Evolutionary conservation across 1,284 basidiomycete species (phyloP).

Genomic region (Austroboletus novae-zelandiae): DNA sequence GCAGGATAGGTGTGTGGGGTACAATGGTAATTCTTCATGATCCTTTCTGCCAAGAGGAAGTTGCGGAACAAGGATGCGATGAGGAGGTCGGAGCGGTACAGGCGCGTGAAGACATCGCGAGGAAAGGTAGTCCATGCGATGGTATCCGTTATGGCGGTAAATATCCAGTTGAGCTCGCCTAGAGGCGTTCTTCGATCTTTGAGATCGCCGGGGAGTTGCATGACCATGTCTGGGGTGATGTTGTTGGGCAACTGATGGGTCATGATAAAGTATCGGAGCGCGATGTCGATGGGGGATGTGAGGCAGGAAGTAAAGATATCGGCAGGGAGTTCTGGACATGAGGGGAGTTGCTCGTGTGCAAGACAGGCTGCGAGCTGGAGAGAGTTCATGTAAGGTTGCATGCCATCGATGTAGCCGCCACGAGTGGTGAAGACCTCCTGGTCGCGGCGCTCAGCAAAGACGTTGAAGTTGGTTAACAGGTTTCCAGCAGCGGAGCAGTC

Average conservation of each 20-base stretch:
- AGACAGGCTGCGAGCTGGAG: conserved; percentile 96
- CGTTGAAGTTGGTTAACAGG: conserved; percentile 89
- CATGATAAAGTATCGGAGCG: conserved; percentile 91
- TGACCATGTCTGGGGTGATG: conserved; percentile 87
- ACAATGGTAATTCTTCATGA: conserved; percentile 98
- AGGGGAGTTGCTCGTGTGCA: conserved; percentile 89
- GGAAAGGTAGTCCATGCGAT: conserved; percentile 99
- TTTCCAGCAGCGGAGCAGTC: conserved; percentile 97
- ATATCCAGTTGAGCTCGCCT: conserved; percentile 99
- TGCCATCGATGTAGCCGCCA: conserved; percentile 60
- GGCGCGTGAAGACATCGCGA: conserved; percentile 87
- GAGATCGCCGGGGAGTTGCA: conserved; percentile 94
- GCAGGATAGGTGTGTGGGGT: conserved; percentile 93
- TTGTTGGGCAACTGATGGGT: conserved; percentile 81
- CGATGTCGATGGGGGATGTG: conserved; percentile 97
- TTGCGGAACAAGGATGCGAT: conserved; percentile 97
- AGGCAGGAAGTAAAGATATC: conserved; percentile 98
- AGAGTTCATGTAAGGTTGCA: conserved; percentile 80
- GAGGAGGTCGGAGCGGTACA: conserved; percentile 94
- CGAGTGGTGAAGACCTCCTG: conserved; percentile 66
- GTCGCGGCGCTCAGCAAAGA: conserved; percentile 84
- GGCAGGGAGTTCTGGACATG: conserved; percentile 94
- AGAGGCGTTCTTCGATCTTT: conserved; percentile 95
- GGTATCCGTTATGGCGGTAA: conserved; percentile 97
- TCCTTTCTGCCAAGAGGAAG: conserved; percentile 93